Evolutionary conservation across 306 rosid genomes (phyloP).

Genomic region (Quercus engelmannii): DNA sequence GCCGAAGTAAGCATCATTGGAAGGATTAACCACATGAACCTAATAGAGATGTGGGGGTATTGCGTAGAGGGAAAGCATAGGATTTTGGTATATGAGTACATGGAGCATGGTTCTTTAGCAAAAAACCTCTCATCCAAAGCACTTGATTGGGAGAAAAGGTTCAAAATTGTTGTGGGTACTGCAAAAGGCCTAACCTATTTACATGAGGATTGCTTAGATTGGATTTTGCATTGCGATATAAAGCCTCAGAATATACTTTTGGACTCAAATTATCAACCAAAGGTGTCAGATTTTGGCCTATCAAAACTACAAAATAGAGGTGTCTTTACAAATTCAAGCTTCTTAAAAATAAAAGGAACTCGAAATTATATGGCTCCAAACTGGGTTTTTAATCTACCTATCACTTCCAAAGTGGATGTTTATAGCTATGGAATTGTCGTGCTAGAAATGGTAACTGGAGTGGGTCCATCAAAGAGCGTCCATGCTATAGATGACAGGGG

Average conservation of each 20-base stretch:
- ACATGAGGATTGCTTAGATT: constrained; percentile 43
- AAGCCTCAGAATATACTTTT: constrained; percentile 37
- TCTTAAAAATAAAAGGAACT: constrained; percentile 31
- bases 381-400: constrained; percentile 30
- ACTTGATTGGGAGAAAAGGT: constrained; percentile 29
- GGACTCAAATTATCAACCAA: constrained; percentile 18
- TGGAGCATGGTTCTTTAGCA: constrained; percentile 33
- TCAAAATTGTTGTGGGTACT: constrained; percentile 26
- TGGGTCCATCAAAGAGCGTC: not conserved
- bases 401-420: constrained; percentile 42
- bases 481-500: no score
- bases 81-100: constrained; percentile 32
- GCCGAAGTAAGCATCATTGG: constrained; percentile 34
- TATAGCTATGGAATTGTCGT: constrained; percentile 37
- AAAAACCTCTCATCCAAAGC: constrained; percentile 3
- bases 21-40: constrained; percentile 31
- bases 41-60: constrained; percentile 40
- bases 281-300: constrained; percentile 36
- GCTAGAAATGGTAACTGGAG: constrained; percentile 33
- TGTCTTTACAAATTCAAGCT: not conserved
- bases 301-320: constrained; percentile 29
- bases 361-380: constrained; percentile 41
- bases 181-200: constrained; percentile 40
- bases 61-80: constrained; percentile 31
- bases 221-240: constrained; percentile 37